Evolutionary conservation across 345 rosid genomes (phyloP).

Genomic region (Hibiscus mutabilis): DNA sequence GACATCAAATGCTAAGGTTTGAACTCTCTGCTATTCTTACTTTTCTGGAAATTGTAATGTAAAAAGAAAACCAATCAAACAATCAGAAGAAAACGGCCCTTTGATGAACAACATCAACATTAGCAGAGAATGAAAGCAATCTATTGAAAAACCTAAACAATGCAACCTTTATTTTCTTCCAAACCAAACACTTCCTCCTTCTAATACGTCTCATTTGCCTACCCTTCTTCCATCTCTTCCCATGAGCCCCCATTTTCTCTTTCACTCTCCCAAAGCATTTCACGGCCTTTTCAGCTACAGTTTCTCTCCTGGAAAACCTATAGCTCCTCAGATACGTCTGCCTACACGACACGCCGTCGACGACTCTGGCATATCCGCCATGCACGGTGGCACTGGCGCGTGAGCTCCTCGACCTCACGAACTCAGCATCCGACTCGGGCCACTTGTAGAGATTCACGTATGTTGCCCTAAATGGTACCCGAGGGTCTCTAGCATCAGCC

Average conservation of each 20-base stretch:
- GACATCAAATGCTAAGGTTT: no score
- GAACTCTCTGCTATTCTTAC: no score
- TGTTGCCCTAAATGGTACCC: constrained; percentile 14
- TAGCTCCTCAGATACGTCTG: constrained; percentile 49
- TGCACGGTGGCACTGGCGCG: background rate
- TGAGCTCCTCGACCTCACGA: constrained; percentile 16
- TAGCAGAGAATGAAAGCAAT: constrained; percentile 35
- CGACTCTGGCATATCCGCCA: constrained; percentile 14
- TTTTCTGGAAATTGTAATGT: no score
- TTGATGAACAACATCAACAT: constrained; percentile 37
- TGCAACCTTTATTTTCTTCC: constrained; percentile 45
- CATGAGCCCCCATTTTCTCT: constrained; percentile 19
- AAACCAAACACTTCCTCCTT: constrained; percentile 34
- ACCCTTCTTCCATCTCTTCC: constrained; percentile 14
- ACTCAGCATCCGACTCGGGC: constrained; percentile 25
- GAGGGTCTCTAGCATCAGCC: constrained; percentile 13
- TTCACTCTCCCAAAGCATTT: constrained; percentile 25
- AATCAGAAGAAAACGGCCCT: background rate
- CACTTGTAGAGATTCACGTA: constrained; percentile 28
- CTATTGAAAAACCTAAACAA: constrained; percentile 37
- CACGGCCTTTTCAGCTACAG: constrained; percentile 23
- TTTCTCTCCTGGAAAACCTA: constrained; percentile 32
- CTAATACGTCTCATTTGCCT: background rate
- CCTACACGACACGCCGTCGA: constrained; percentile 40
- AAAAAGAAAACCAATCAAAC: background rate